Percentiles rank a stretch among this genome's conserved stretches.
These are phyloP conservation scores for Ascochyta clinopodiicola DNA, from an alignment of 2,329 filamentous ascomycete genomes.

Conservation along the genomic window DNA sequence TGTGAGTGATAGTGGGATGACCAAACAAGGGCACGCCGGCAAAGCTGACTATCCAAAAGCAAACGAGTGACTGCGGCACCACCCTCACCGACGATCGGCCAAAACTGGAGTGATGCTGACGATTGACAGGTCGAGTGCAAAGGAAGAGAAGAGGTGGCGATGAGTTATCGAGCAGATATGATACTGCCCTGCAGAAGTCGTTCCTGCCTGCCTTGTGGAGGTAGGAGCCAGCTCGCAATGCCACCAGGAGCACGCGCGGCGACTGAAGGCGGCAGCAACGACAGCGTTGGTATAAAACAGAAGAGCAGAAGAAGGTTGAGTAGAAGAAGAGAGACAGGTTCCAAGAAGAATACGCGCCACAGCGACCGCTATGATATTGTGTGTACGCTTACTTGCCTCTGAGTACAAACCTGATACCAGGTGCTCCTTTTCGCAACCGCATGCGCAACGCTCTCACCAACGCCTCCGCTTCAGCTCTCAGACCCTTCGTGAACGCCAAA, in stretches of 20 bases:
- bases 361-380: not conserved
- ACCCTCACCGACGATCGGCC: slow-evolving; percentile 19
- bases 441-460: not conserved
- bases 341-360: not conserved
- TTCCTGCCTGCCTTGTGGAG: slow-evolving; percentile 1
- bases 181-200: not conserved
- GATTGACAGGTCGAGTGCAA: slow-evolving; percentile 12
- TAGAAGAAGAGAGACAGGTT: not conserved
- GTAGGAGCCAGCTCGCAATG: not conserved
- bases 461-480: not conserved
- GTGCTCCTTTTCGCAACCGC: not conserved
- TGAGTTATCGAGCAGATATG: not conserved
- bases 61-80: slow-evolving; percentile 23
- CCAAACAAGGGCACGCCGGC: slow-evolving; percentile 27
- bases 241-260: not conserved
- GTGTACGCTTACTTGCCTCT: slow-evolving; percentile 10
- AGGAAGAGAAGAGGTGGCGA: not conserved
- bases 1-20: slow-evolving; percentile 25
- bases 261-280: not conserved
- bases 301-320: not conserved
- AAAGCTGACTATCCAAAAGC: slow-evolving; percentile 30
- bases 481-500: not conserved
- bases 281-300: not conserved
- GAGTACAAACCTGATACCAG: not conserved
- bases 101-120: slow-evolving; percentile 26